Base-by-base conservation (phyloP, 1,139 yeast species). In the Yamadazyma blattariae region DNA sequence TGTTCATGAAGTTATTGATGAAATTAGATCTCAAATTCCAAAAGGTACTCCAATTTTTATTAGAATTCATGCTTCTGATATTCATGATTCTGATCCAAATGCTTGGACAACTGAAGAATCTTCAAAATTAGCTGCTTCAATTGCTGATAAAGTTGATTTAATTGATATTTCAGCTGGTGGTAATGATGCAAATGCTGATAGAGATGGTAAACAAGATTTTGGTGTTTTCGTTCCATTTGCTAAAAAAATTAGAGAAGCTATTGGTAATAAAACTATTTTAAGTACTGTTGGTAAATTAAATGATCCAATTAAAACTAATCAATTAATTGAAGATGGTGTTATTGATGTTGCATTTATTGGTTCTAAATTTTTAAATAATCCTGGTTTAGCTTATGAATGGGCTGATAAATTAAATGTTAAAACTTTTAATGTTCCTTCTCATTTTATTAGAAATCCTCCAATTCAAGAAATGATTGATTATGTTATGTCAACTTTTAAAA, bases 101-200 rank as follows among this genome's bases (percentile, higher is more conserved):
- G 62, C 71, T 6, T 77, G 81, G 80, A 64, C 57, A 1, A 47
- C 69, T 24, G 68, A 70, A 17, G 81, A 78, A 42, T 57, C 79
- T 2, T 42, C 64, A 26, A 59, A 60, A 44, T 54, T 77, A 32
- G 67, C 75, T 2, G 61, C 62, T 22, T 40, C 61, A 6, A 52
- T 77, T 20, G 57, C 61, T 23, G 61, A 64, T 25, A 61, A 58
- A 37, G 62, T 78, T 29, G 76, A 73, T 41, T 57, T 76, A 12
- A 46, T 78, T 25, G 83, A 78, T 46, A 61, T 71, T 27, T 74
- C 82, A 3, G 63, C 78, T 10, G 82, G 82, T 32, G 82, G 81
- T 29, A 69, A 64, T 49, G 60, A 61, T 41, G 42, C 59, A 26
- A 50, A 57, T 17, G 71, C 61, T 30, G 49, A 47, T 29, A 52